These are phyloP conservation scores for Elsinoe ampelina DNA, from an alignment of 2,329 filamentous ascomycete species.

Conservation along the genomic window DNA sequence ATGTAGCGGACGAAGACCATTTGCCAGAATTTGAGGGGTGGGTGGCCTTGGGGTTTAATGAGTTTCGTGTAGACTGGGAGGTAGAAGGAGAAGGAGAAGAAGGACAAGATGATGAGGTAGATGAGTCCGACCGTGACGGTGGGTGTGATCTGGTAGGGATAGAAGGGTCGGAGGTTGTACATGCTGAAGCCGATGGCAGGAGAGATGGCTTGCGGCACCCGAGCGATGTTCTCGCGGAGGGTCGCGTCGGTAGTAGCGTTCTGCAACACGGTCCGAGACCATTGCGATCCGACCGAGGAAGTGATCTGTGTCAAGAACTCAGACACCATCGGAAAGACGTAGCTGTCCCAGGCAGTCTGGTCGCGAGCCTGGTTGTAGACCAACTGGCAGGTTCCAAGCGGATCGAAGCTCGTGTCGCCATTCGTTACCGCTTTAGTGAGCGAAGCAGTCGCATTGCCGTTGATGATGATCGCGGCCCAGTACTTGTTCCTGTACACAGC, in stretches of 20 bases:
- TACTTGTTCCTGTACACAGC: slow-evolving; percentile 50
- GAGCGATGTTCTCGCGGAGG: slow-evolving; percentile 35
- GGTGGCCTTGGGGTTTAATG: slow-evolving; percentile 45
- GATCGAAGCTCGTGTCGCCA: slow-evolving; percentile 52
- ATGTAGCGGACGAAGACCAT: slow-evolving; percentile 50
- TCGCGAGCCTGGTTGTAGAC: slow-evolving; percentile 49
- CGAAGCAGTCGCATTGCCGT: slow-evolving; percentile 51
- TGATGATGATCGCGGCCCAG: slow-evolving; percentile 54
- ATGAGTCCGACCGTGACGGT: slow-evolving; percentile 55
- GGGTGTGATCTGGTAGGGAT: slow-evolving; percentile 45
- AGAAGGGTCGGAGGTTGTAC: slow-evolving; percentile 52
- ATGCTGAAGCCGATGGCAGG: slow-evolving; percentile 48
- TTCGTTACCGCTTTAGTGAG: slow-evolving; percentile 45
- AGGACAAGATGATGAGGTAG: slow-evolving; percentile 58
- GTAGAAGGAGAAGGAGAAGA: slow-evolving; percentile 58
- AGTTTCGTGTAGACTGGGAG: slow-evolving; percentile 53
- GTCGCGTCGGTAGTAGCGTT: slow-evolving; percentile 33
- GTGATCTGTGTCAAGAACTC: slow-evolving; percentile 40
- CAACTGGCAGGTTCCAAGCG: slow-evolving; percentile 48
- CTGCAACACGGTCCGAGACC: slow-evolving; percentile 34
- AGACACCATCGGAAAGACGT: slow-evolving; percentile 45
- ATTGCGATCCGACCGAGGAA: slow-evolving; percentile 40
- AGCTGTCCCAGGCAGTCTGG: slow-evolving; percentile 44
- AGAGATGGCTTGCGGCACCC: slow-evolving; percentile 44
- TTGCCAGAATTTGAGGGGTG: slow-evolving; percentile 49